Base-by-base conservation (phyloP, 768 basidiomycete genomes). In the Pholiota molesta region DNA sequence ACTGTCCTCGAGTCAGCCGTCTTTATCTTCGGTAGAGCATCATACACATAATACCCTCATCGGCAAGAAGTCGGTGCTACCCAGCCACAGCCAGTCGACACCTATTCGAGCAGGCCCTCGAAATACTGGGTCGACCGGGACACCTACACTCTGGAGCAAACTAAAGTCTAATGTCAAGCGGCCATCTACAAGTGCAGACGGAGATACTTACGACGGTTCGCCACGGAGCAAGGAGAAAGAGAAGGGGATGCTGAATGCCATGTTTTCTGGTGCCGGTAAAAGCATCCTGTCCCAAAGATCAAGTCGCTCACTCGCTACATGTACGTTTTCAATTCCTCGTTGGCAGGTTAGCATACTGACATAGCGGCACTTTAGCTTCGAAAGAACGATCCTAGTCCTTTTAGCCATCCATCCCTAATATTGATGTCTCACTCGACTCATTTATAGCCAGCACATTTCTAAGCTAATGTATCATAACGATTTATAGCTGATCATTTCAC, bases 141-240 rank as follows among this genome's bases (percentile, higher is more conserved):
- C 60, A 3, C 61, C 67, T 33, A 66, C 39, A 5, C 65, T 82
- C 3, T 82, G 81, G 81, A 68, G 73, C 26, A 80, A 75, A 61
- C 54, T 78, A 16, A 77, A 74, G 57, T 72, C 65, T 3, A 77
- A 73, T 52, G 70, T 75, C 11, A 73, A 66, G 40, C 67, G 71
- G 23, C 63, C 73, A 9, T 62, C 71, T 1, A 64, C 70, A 45
- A 56, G 55, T 11, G 57, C 31, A 39, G 57, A 58, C 33, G 5
- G 39, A 55, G 51, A 61, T n/a, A 45, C 37, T 11, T 23, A 29
- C 9, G 62, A 59, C 10, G 33, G 51, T 31, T 47, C 55, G 3
- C 60, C 64, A 10, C 62, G 42, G 8, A 29, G 58, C 14, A 65
- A 61, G 51, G 65, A 66, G 2, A 68, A 66, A 49, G 64, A 64